Percentiles rank a stretch among this genome's conserved stretches.
These are phyloP conservation scores for Exophiala mesophila DNA, from an alignment of 2,329 filamentous ascomycete genomes.

Conservation along the genomic window DNA sequence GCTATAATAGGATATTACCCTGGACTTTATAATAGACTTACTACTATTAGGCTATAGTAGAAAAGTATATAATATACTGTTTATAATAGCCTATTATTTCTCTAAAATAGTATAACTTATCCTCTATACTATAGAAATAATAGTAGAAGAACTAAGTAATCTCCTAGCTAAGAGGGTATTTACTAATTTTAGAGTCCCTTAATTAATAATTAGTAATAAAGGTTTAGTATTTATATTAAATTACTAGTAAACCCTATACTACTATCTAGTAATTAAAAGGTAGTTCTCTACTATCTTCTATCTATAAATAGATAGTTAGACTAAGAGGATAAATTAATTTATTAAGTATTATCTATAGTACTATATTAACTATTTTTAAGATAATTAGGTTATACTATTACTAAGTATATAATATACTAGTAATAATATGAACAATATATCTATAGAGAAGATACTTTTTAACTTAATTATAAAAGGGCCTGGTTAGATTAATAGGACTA, in stretches of 20 bases:
- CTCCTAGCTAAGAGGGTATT: neutral
- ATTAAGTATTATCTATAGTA: neutral
- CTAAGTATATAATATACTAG: neutral
- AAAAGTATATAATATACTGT: constrained; percentile 10
- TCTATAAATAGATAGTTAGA: constrained; percentile 1
- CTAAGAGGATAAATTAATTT: neutral
- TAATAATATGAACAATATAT: neutral
- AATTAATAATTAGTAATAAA: constrained; percentile 1
- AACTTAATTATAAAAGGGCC: no score
- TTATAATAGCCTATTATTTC: neutral
- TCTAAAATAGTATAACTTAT: neutral
- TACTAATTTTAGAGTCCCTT: no score
- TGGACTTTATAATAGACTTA: constrained; percentile 13
- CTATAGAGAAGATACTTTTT: neutral
- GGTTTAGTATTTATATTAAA: constrained; percentile 1
- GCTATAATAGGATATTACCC: constrained; percentile 5
- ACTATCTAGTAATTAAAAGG: neutral
- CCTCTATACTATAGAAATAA: neutral
- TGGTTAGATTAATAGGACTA: no score
- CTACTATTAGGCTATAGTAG: constrained; percentile 2
- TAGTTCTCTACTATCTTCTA: neutral
- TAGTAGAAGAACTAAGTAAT: neutral
- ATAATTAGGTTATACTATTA: neutral
- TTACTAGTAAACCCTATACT: neutral
- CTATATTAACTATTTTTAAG: neutral